Evolutionary conservation across 192 early-diverging fungal genomes (phyloP), one percentile per base, ranked within the genome.

Genomic region (Coemansia sp.): DNA sequence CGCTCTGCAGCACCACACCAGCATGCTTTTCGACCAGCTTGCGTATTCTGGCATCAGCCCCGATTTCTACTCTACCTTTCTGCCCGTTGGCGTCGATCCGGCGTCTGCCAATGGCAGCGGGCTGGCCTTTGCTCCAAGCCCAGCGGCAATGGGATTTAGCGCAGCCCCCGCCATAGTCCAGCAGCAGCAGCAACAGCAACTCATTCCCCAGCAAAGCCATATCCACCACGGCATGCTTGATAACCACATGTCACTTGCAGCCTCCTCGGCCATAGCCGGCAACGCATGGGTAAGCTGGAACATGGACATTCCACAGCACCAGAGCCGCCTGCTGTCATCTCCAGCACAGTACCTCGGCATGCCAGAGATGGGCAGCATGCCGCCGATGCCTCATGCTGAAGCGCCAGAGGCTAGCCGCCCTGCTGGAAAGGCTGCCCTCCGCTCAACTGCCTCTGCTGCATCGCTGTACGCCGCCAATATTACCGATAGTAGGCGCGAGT

Each of bases 401-500:
- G 35, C 40, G 3, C 26, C 29, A 34, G 58, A 42, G 56, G 29
- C 9, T 34, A 39, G 48, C 12, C 26, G 41, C 44, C 18, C 42
- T 21, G 4, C 42, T 10, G 42, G 42, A 3, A 54, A 65, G 63
- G 21, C 44, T 18, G 48, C 43, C 40, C 22, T 27, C 34, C 34
- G 38, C 29, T 53, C 53, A 50, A 48, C 44, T 11, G 56, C 67
- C 12, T 58, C 62, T 1, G 38, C 48, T 33, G 73, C 63, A 3
- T 53, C 61, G 58, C 35, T 62, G 61, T 50, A 70, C 58, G 70
- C 75, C 61, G 46, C 71, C 58, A 74, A 80, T 67, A 70, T 80
- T 21, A 55, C 34, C 61, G 72, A 70, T 38, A 80, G 77, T 67
- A 70, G 77, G 36, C 77, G 77, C 64, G 71, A 80, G 67, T 80